Evolutionary conservation across 163 green algal species (phyloP), one percentile per base, ranked within the genome.

Genomic region (Picocystis sp.): DNA sequence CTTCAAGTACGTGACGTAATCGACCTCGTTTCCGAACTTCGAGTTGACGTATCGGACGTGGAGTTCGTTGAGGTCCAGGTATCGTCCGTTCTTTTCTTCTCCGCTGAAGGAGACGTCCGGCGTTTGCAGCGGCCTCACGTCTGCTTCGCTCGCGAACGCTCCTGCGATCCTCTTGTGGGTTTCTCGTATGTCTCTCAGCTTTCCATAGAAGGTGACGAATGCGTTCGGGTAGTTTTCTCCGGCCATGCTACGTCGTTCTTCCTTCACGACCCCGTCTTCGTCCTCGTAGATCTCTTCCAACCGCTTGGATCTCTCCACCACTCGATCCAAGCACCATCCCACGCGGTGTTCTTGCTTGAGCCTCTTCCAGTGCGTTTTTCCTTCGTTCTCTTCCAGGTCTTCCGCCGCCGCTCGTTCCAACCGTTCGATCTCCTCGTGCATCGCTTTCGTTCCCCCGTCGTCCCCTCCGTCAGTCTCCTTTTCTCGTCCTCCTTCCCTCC

Each of bases 341-440:
- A 93, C 81, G 0, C 84, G 68, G 60, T 97, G 86, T 14, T 71
- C 75, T 64, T 98, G 89, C 48, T 75, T 49, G 6, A 98, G 75
- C 55, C 81, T 77, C 15, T 94, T 86, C 47, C 81, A 85, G 69
- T 97, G 84, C 1, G 55, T 68, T 53, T 80, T 81, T 0, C 69
- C 53, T n/a, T 87, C 80, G 3, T 70, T 54, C 56, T 83, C 78
- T 19, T 62, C 44, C 14, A 89, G 78, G 45, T 95, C 84, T 44
- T 76, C 76, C 1, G 89, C 80, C n/a, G 94, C 86, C 8, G 89
- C 45, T 2, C 81, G 74, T 65, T 97, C 89, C 50, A 90, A 53
- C 1, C 79, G 70, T 70, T 95, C 89, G 33, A 90, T 64, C 38
- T 97, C 89, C 58, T 97, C 90, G 57, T 97, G 89, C 25, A 41